Evolutionary conservation across 257 asterid species (phyloP), one percentile per base, ranked within the genome.

Genomic region (Solanum clarkiae): DNA sequence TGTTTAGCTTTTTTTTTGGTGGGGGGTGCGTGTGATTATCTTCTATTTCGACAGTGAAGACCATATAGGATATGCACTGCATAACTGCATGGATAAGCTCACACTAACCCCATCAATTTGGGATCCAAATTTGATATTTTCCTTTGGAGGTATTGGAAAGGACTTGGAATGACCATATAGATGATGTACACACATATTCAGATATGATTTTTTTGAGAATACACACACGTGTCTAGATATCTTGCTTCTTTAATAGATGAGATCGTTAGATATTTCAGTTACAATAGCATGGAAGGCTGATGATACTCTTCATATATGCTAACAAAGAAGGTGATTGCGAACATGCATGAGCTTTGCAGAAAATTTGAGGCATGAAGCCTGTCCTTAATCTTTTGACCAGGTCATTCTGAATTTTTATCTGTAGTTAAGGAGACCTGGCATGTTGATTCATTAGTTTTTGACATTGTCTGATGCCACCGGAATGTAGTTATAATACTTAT

Each of bases 311-410:
- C 8, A 10, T 0, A 36, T 69, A 69, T 40, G 79, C 29, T 40
- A 5, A 10, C 0, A 26, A 69, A 40, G 5, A 16, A 0, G 26
- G 79, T 40, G 16, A 1, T 40, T 40, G 53, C 0, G 0, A 40
- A 69, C 29, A 40, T 17, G 79, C 26, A 69, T 69, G 53, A 40
- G 79, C 4, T 16, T 40, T 69, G 26, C 26, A 69, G 53, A 9
- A 44, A 69, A 9, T 2, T 18, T 69, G 26, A 17, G 29, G 16
- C 16, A 0, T 9, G 53, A 9, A 40, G 2, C 79, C 75, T 68
- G 75, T 68, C 0, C 49, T 32, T 32, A 0, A n/a, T 12, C 18
- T 36, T 65, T 0, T 68, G 7, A 0, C 1, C 0, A 36, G 77
- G 17, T 68, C 49, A 4, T 4, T 68, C 77, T 68, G 49, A 32